Percentiles rank a stretch among this genome's conserved stretches.
Evolutionary conservation across 164 flowering plant species (phyloP).

Genomic region (Piper betle): DNA sequence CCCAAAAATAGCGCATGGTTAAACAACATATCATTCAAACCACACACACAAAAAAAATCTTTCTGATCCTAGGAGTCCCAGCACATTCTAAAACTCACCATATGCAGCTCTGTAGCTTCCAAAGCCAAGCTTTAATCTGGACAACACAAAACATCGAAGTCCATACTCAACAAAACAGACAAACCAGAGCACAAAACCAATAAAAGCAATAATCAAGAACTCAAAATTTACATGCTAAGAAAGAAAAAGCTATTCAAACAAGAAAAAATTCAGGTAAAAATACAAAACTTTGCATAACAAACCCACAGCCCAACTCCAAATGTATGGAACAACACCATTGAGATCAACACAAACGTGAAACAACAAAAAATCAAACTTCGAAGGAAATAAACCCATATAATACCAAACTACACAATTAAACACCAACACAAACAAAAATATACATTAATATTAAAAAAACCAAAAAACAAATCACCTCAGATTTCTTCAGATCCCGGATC

Average conservation of each 20-base stretch:
- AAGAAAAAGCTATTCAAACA: too few relatives aligned
- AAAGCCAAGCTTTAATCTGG: not conserved
- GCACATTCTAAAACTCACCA: not conserved
- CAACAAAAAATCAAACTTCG: not conserved
- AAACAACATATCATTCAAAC: not conserved
- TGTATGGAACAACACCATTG: too few relatives aligned
- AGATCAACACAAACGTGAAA: not conserved
- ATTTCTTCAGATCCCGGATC: too few relatives aligned
- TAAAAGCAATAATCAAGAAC: not conserved
- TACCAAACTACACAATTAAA: too few relatives aligned
- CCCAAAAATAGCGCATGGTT: slow-evolving; percentile 1
- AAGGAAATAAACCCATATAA: too few relatives aligned
- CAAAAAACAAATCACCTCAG: too few relatives aligned
- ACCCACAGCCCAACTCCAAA: too few relatives aligned
- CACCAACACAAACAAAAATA: too few relatives aligned
- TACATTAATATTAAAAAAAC: too few relatives aligned
- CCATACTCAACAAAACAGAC: not conserved
- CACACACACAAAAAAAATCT: not conserved
- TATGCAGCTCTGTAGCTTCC: not conserved
- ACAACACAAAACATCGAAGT: not conserved
- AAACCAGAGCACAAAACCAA: not conserved
- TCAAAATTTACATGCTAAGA: not conserved
- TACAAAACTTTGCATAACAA: too few relatives aligned
- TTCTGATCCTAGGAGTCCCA: not conserved
- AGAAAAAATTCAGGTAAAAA: too few relatives aligned